phyloP scores from a whole-genome alignment of 2,329 filamentous ascomycete species.

The Ceratocystis cubensis region DNA sequence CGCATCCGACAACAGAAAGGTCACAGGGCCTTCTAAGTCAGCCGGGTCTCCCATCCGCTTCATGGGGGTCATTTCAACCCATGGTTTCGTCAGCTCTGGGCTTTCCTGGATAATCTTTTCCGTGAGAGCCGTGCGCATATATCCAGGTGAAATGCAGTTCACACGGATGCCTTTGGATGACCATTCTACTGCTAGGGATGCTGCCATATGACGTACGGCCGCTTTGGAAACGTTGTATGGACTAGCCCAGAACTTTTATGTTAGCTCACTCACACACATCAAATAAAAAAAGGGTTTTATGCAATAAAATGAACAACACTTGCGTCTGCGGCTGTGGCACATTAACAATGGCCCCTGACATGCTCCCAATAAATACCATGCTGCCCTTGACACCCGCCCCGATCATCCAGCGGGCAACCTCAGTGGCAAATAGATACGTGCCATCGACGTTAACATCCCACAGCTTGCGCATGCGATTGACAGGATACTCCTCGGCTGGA shows the following conservation, averaged over 20 bases:
- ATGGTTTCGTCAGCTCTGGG: conserved; percentile 76
- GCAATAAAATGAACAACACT: conserved; percentile 24
- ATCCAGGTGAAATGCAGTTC: conserved; percentile 89
- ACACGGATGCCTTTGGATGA: conserved; percentile 76
- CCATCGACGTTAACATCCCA: conserved; percentile 91
- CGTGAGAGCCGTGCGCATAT: conserved; percentile 92
- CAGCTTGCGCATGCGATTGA: conserved; percentile 82
- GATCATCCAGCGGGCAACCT: conserved; percentile 80
- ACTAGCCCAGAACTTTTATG: conserved; percentile 26
- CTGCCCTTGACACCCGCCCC: conserved; percentile 64
- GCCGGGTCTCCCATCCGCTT: conserved; percentile 88
- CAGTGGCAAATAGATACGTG: conserved; percentile 77
- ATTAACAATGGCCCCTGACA: conserved; percentile 89
- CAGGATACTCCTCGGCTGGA: conserved; percentile 78
- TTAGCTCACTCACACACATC: background rate
- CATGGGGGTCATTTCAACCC: conserved; percentile 82
- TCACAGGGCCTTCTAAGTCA: conserved; percentile 86
- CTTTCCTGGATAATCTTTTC: conserved; percentile 91
- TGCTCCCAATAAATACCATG: conserved; percentile 91
- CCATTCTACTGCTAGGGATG: conserved; percentile 89
- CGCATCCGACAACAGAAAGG: conserved; percentile 72
- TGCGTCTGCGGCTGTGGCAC: conserved; percentile 81
- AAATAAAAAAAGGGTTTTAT: background rate
- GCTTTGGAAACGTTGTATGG: conserved; percentile 93
- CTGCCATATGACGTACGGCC: conserved; percentile 75